Evolutionary conservation across 179 eudicot genomes (phyloP), one percentile per base, ranked within the genome.

Genomic region (Patellifolia procumbens): DNA sequence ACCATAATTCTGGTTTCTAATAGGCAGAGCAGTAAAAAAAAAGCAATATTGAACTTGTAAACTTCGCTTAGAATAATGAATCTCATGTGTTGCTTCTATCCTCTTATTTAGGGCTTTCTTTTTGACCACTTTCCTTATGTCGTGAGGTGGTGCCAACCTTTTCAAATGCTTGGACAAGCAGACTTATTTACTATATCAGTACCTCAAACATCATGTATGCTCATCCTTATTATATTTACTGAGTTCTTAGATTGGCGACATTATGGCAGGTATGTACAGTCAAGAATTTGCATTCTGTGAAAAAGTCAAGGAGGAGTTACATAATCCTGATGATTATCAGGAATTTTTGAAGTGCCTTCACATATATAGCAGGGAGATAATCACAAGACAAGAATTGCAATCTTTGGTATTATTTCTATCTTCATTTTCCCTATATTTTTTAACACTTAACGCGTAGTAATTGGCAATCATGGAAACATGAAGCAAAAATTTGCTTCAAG

Each of bases 321-420:
- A 64, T 32, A 87, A 71, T 86, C 85, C 89, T 48, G 91, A 85
- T 80, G 93, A 90, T 86, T 94, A 94, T 84, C 93, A 90, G 75
- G 93, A 92, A 73, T 94, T 94, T 76, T 84, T 94, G 85, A 94
- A 89, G 80, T 89, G 92, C 80, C 93, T 94, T 80, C 89, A 90
- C 82, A 88, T 89, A 70, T 94, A 92, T 82, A 90, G 93, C 85
- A 86, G 86, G 31, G 96, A 94, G 74, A 90, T 92, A 76, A 88
- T 94, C 69, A 86, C 95, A 61, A 90, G 89, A 80, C 86, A 81
- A 71, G 92, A 92, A 76, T 77, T 94, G 77, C 89, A 86, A 32
- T 74, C 83, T 77, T 80, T 90, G 96, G 98, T 91, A 89, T 51
- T 86, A 51, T 22, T 76, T 75, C 19, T 22, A 48, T 42, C 34